These are phyloP conservation scores for Candolleomyces aberdarensis DNA, from an alignment of 768 basidiomycete genomes.

Conservation along the genomic window DNA sequence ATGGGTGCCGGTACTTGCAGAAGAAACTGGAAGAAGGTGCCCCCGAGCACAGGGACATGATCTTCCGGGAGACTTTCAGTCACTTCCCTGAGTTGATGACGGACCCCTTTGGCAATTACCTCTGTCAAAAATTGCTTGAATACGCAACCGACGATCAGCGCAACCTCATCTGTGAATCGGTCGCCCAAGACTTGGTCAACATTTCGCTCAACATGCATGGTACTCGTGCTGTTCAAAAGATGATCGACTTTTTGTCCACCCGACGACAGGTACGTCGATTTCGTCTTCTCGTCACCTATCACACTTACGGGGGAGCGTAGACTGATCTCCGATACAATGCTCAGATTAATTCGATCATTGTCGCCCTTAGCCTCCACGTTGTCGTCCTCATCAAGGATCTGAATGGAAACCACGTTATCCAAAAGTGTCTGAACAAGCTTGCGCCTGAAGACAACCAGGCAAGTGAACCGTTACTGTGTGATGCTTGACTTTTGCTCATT, in stretches of 20 bases:
- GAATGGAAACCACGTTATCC: slow-evolving; percentile 97
- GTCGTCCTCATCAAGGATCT: slow-evolving; percentile 99
- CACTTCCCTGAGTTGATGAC: slow-evolving; percentile 99
- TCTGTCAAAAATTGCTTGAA: slow-evolving; percentile 97
- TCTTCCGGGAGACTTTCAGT: slow-evolving; percentile 96
- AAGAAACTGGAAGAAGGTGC: slow-evolving; percentile 98
- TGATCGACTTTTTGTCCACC: slow-evolving; percentile 98
- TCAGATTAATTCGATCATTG: slow-evolving; percentile 96
- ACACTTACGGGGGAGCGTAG: slow-evolving; percentile 58
- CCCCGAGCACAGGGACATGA: slow-evolving; percentile 97
- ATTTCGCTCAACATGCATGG: slow-evolving; percentile 99
- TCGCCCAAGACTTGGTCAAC: slow-evolving; percentile 94
- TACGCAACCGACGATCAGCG: slow-evolving; percentile 97
- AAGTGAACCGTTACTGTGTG: slow-evolving; percentile 13
- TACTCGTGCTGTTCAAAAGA: slow-evolving; percentile 98
- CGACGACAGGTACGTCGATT: slow-evolving; percentile 77
- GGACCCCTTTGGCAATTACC: slow-evolving; percentile 98
- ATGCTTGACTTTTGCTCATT: not conserved
- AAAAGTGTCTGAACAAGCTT: slow-evolving; percentile 98
- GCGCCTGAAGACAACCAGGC: slow-evolving; percentile 99
- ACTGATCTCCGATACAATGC: slow-evolving; percentile 79
- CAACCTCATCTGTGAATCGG: slow-evolving; percentile 94
- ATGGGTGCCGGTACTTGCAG: slow-evolving; percentile 96
- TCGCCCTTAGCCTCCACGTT: slow-evolving; percentile 95
- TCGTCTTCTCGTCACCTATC: slow-evolving; percentile 31